Evolutionary conservation across 345 rosid genomes (phyloP).

Genomic region (Brassica incana): DNA sequence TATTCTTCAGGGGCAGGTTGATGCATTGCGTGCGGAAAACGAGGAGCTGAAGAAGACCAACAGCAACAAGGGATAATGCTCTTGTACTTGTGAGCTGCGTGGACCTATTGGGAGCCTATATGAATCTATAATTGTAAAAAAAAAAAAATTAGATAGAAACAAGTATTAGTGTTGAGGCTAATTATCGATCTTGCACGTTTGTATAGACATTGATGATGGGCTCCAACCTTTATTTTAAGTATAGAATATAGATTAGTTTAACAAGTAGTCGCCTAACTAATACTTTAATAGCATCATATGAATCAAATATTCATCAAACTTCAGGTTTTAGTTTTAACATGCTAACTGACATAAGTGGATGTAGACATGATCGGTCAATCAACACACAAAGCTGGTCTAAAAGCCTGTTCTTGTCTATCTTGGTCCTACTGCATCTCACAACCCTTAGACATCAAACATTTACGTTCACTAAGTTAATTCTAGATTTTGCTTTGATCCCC

Average conservation of each 20-base stretch:
- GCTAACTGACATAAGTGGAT: neutral
- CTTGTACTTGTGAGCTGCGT: neutral
- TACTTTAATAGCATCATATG: neutral
- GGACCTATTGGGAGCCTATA: neutral
- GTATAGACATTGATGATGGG: neutral
- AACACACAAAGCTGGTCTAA: slow-evolving; percentile 4
- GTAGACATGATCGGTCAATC: neutral
- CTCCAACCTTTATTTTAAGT: neutral
- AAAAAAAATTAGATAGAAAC: neutral
- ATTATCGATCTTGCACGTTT: neutral
- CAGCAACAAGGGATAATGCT: slow-evolving; percentile 42
- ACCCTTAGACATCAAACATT: neutral
- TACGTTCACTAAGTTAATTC: neutral
- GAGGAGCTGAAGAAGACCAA: slow-evolving; percentile 65
- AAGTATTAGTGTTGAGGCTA: neutral
- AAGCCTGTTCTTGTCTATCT: neutral
- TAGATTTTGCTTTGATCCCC: too few relatives aligned
- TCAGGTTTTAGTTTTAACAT: neutral
- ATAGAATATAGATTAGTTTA: neutral
- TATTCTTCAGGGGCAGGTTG: slow-evolving; percentile 51
- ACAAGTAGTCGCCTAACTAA: neutral
- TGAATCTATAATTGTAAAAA: slow-evolving; percentile 6
- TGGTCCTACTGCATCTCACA: neutral
- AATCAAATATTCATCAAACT: neutral
- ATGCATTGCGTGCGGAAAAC: slow-evolving; percentile 50